Evolutionary conservation across 805 yeast genomes (phyloP).

Genomic region (Candida methanosorbosa): DNA sequence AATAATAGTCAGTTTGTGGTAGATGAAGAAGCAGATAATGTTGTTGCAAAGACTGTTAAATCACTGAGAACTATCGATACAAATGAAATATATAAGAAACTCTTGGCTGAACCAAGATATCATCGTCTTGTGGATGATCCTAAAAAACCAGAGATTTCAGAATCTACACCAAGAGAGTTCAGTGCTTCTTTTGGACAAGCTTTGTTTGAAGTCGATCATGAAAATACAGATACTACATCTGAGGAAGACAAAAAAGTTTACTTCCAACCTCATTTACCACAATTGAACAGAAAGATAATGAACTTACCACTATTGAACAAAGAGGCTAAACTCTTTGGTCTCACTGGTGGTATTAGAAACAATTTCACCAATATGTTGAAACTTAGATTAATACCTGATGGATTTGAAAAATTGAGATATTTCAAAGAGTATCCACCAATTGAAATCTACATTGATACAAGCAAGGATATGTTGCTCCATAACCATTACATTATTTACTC

Average conservation of each 20-base stretch:
- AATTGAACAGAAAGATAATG: constrained; percentile 14
- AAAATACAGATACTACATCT: constrained; percentile 1
- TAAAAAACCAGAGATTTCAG: no score
- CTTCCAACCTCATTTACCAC: constrained; percentile 20
- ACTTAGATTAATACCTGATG: constrained; percentile 24
- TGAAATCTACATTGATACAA: constrained; percentile 22
- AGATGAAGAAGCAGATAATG: no score
- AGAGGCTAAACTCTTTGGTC: constrained; percentile 16
- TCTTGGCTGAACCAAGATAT: constrained; percentile 15
- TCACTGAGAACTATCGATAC: no score
- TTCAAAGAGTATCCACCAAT: constrained; percentile 18
- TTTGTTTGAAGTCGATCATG: no score
- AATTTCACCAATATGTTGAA: constrained; percentile 19
- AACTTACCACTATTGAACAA: constrained; percentile 16
- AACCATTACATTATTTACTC: not conserved
- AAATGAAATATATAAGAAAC: constrained; percentile 5
- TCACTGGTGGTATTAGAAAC: constrained; percentile 21
- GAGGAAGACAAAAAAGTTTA: constrained; percentile 1
- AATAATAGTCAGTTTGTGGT: no score
- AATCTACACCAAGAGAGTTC: not conserved
- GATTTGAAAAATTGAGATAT: constrained; percentile 13
- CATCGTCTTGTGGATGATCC: constrained; percentile 23
- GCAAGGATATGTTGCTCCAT: not conserved
- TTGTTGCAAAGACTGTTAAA: no score
- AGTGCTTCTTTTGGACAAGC: constrained; percentile 3